These are phyloP conservation scores for Waitea zeae DNA, from an alignment of 1,284 basidiomycete species.

Conservation along the genomic window DNA sequence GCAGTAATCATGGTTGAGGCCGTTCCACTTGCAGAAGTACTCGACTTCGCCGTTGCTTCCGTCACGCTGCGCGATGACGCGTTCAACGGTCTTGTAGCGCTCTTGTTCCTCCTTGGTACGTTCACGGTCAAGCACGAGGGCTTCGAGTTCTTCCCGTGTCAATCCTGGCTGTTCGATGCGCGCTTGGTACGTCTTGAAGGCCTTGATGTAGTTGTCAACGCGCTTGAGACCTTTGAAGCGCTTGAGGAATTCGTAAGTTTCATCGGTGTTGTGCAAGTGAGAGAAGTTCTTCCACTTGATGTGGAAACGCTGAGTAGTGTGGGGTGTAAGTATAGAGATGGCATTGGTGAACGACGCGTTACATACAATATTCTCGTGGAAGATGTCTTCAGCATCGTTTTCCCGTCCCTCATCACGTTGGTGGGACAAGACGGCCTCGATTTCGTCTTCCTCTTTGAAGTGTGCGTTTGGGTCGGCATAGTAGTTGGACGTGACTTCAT, in stretches of 20 bases:
- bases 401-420: conserved; percentile 66
- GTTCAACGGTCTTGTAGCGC: conserved; percentile 83
- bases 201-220: conserved; percentile 98
- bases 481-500: conserved; percentile 15
- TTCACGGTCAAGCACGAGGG: conserved; percentile 79
- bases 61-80: conserved; percentile 77
- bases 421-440: conserved; percentile 75
- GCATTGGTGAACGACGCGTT: no score
- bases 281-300: conserved; percentile 96
- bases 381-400: conserved; percentile 62
- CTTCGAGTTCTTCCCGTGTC: conserved; percentile 80
- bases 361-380: conserved; percentile 74
- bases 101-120: conserved; percentile 83
- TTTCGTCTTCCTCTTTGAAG: conserved; percentile 70
- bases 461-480: conserved; percentile 19
- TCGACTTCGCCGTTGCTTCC: conserved; percentile 52
- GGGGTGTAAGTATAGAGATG: conserved; percentile 6
- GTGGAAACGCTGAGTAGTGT: conserved; percentile 71
- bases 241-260: conserved; percentile 89
- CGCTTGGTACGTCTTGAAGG: conserved; percentile 58
- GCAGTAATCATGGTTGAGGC: conserved; percentile 86
- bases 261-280: conserved; percentile 92
- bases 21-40: conserved; percentile 97
- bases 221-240: conserved; percentile 90
- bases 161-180: conserved; percentile 52